These are phyloP conservation scores for Teunomyces cretensis DNA, from an alignment of 805 yeast genomes.

Conservation along the genomic window DNA sequence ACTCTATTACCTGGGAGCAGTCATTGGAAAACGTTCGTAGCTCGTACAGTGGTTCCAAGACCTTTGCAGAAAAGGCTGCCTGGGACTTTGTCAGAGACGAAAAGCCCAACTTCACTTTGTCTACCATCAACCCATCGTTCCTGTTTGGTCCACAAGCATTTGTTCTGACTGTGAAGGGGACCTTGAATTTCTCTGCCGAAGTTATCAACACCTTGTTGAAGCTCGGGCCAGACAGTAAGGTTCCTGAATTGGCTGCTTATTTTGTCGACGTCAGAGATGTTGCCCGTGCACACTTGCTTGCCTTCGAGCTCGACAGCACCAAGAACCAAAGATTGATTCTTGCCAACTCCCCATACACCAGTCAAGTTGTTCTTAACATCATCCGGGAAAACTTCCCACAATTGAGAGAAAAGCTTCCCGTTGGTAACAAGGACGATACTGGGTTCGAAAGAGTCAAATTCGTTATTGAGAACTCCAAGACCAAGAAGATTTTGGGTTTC, in stretches of 20 bases:
- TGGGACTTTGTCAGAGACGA: constrained; percentile 20
- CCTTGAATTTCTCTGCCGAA: constrained; percentile 35
- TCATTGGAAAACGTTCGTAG: constrained; percentile 35
- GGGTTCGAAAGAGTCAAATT: neutral
- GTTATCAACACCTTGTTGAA: constrained; percentile 42
- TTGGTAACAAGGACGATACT: neutral
- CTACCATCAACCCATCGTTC: constrained; percentile 53
- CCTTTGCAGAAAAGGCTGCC: constrained; percentile 18
- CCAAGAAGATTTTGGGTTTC: constrained; percentile 16
- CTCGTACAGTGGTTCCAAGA: constrained; percentile 31
- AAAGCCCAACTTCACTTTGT: constrained; percentile 38
- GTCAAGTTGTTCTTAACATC: too few species aligned
- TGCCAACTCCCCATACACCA: too few species aligned
- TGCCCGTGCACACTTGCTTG: constrained; percentile 36
- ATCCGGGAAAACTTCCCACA: too few species aligned
- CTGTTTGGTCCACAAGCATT: constrained; percentile 61
- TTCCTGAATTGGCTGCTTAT: constrained; percentile 19
- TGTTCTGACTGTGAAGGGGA: constrained; percentile 28
- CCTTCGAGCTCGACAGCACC: too few species aligned
- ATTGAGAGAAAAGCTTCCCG: too few species aligned
- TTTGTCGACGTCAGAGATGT: constrained; percentile 49
- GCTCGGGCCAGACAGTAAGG: constrained; percentile 16
- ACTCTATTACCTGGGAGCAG: constrained; percentile 51
- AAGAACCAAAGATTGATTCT: too few species aligned
- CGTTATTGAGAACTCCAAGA: constrained; percentile 12